Conservation (phyloP, 305 asterid species). For the Fraxinus greggii region DNA sequence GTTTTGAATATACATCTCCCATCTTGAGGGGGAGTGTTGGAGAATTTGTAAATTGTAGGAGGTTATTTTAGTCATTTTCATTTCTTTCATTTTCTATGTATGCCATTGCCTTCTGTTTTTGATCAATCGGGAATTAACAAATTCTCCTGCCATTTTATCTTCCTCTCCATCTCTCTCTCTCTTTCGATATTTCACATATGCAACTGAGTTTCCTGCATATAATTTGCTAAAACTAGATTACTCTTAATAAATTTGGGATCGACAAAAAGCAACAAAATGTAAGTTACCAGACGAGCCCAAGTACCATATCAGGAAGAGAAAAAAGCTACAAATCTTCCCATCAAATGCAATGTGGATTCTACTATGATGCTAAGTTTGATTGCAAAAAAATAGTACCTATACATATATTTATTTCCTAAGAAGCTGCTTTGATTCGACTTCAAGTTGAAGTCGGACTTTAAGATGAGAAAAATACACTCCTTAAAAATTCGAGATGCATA, state of each 20-base stretch:
- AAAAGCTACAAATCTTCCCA: constrained; percentile 11
- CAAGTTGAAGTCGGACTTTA: constrained; percentile 45
- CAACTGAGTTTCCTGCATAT: constrained; percentile 35
- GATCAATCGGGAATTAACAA: too few relatives aligned
- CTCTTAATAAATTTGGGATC: not conserved
- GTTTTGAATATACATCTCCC: too few relatives aligned
- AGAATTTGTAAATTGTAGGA: too few relatives aligned
- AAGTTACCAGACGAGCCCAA: constrained; percentile 42
- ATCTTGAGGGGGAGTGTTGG: too few relatives aligned
- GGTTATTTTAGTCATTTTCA: too few relatives aligned
- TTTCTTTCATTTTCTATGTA: too few relatives aligned
- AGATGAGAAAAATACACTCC: constrained; percentile 29
- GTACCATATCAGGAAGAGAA: constrained; percentile 32
- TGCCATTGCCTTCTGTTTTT: too few relatives aligned
- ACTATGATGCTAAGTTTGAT: not conserved
- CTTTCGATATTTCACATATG: too few relatives aligned
- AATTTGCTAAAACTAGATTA: not conserved
- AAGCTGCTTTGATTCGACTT: constrained; percentile 54
- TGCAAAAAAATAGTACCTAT: not conserved
- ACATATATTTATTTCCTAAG: not conserved
- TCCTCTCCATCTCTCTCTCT: too few relatives aligned
- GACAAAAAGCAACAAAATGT: not conserved
- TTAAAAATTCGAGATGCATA: not conserved
- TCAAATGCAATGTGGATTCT: constrained; percentile 33
- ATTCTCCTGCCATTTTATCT: too few relatives aligned